These are phyloP conservation scores for Prunus mume DNA, from an alignment of 306 rosid species.

Conservation along the genomic window DNA sequence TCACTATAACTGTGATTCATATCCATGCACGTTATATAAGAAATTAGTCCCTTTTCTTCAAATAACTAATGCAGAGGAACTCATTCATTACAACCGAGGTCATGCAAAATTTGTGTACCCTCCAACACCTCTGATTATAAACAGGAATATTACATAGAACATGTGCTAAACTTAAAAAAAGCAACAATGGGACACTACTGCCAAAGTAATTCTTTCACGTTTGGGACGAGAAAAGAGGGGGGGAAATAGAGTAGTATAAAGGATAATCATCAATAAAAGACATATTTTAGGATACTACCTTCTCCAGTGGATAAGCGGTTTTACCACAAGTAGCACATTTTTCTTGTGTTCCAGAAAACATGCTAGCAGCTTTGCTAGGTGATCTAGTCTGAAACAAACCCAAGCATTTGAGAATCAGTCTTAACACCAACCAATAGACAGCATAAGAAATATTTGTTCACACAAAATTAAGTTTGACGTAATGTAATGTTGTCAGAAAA, in stretches of 20 bases:
- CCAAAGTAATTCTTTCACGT: not conserved
- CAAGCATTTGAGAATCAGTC: slow-evolving; percentile 24
- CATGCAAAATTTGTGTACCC: not conserved
- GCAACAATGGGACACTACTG: not conserved
- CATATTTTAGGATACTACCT: slow-evolving; percentile 45
- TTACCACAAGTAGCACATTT: slow-evolving; percentile 93
- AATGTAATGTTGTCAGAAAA: slow-evolving; percentile 3
- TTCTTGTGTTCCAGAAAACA: slow-evolving; percentile 96
- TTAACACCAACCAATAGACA: slow-evolving; percentile 12
- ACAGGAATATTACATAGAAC: not conserved
- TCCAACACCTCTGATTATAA: not conserved
- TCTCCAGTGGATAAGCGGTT: slow-evolving; percentile 93
- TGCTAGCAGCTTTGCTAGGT: slow-evolving; percentile 90
- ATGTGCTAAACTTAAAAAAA: not conserved
- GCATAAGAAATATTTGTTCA: not conserved
- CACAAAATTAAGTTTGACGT: slow-evolving; percentile 14
- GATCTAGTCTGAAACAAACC: slow-evolving; percentile 71
- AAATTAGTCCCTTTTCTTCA: not conserved
- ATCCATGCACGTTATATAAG: not conserved
- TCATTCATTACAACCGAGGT: not conserved
- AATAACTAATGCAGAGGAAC: not conserved
- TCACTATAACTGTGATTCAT: not conserved
- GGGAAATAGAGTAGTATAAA: not conserved
- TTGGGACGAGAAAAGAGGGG: not conserved
- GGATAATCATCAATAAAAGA: not conserved